phyloP scores from a whole-genome alignment of 805 yeast genomes.

The Scheffersomyces spartinae region DNA sequence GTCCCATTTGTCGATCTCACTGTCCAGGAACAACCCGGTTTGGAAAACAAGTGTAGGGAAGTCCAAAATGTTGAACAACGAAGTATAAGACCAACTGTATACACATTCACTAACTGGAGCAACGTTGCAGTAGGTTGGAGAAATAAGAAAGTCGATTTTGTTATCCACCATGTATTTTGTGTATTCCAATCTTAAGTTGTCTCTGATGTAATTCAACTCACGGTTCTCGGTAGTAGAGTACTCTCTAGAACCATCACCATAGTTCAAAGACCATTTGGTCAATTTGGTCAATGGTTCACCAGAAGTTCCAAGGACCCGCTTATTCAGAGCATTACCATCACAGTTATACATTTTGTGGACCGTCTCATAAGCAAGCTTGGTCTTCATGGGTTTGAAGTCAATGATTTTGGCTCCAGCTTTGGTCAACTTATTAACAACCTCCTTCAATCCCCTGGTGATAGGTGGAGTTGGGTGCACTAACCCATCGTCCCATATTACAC shows the following conservation, averaged over 20 bases:
- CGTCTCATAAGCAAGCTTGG: slow-evolving; percentile 46
- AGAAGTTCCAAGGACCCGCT: slow-evolving; percentile 37
- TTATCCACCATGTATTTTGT: slow-evolving; percentile 39
- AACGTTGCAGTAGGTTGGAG: slow-evolving; percentile 58
- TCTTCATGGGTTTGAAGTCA: slow-evolving; percentile 46
- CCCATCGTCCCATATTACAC: slow-evolving; percentile 54
- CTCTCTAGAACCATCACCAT: slow-evolving; percentile 44
- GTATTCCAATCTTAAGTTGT: slow-evolving; percentile 46
- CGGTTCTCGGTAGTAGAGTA: slow-evolving; percentile 42
- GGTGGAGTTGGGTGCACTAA: slow-evolving; percentile 61
- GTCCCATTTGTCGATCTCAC: slow-evolving; percentile 38
- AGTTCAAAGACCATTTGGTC: slow-evolving; percentile 48
- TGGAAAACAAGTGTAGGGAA: slow-evolving; percentile 57
- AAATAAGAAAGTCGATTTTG: slow-evolving; percentile 52
- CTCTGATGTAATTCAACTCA: slow-evolving; percentile 43
- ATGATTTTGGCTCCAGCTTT: slow-evolving; percentile 49
- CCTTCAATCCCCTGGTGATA: slow-evolving; percentile 36
- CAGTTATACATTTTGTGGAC: slow-evolving; percentile 45
- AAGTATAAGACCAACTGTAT: slow-evolving; percentile 72
- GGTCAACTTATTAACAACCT: slow-evolving; percentile 40
- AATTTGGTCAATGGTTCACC: slow-evolving; percentile 63
- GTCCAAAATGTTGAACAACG: slow-evolving; percentile 63
- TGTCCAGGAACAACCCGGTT: slow-evolving; percentile 50
- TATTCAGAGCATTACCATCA: slow-evolving; percentile 58
- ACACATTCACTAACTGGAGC: slow-evolving; percentile 59